phyloP scores from a whole-genome alignment of 345 rosid genomes.

The Aethionema arabicum region DNA sequence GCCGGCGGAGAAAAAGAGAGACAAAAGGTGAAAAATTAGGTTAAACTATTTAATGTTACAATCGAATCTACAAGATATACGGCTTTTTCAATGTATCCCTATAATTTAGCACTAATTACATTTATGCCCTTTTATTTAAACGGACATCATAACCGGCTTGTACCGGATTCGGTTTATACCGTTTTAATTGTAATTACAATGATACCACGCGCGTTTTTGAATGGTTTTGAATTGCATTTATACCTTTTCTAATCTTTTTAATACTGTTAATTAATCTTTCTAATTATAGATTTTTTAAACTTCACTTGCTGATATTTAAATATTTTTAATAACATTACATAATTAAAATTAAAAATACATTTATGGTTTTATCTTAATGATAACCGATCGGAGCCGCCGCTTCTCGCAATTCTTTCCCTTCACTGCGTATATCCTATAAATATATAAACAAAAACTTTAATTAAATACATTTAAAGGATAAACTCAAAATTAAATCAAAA shows the following conservation, averaged over 20 bases:
- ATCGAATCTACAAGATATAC: conserved; percentile 1
- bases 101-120: neutral
- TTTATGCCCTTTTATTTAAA: neutral
- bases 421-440: conserved; percentile 67
- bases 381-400: conserved; percentile 75
- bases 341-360: no score
- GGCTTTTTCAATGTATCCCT: neutral
- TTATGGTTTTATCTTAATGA: no score
- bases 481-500: neutral
- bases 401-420: conserved; percentile 67
- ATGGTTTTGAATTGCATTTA: no score
- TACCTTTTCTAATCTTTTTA: no score
- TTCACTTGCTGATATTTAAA: no score
- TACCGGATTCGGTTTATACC: conserved; percentile 7
- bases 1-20: conserved; percentile 4
- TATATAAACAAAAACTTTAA: neutral
- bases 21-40: conserved; percentile 25
- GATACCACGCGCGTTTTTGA: no score
- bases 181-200: neutral
- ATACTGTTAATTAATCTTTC: no score
- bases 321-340: no score
- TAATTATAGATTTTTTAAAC: no score
- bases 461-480: neutral
- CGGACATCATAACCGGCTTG: conserved; percentile 1
- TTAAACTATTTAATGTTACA: neutral